phyloP scores from a whole-genome alignment of 192 early-diverging fungal species.

The Backusella mclennaniae region DNA sequence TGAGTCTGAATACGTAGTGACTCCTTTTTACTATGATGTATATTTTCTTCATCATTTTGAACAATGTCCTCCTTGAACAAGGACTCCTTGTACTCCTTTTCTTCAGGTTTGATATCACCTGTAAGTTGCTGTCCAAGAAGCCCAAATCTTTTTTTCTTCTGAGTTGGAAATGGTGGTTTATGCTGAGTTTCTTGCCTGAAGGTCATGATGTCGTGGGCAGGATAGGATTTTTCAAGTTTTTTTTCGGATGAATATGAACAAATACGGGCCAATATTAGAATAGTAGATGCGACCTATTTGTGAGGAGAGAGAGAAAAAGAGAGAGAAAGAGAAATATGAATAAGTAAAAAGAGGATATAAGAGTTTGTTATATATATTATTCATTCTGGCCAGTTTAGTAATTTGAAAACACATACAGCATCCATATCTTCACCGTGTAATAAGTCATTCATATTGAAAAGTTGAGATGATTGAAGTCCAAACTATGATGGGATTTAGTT shows the following conservation, averaged over 20 bases:
- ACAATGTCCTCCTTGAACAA: background rate
- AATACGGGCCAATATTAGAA: slow-evolving; percentile 11
- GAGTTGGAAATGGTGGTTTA: background rate
- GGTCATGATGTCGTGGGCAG: background rate
- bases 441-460: slow-evolving; percentile 47
- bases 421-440: slow-evolving; percentile 75
- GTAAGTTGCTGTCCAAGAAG: background rate
- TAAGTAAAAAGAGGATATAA: background rate
- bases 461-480: slow-evolving; percentile 15
- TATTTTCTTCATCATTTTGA: background rate
- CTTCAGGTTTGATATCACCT: background rate
- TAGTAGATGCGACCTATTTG: background rate
- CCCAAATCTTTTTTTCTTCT: background rate
- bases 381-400: background rate
- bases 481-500: slow-evolving; percentile 10
- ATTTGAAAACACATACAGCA: slow-evolving; percentile 35
- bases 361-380: slow-evolving; percentile 1
- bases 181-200: slow-evolving; percentile 1
- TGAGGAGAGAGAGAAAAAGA: background rate
- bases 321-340: slow-evolving; percentile 1
- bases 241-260: slow-evolving; percentile 8
- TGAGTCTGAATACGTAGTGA: background rate
- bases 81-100: slow-evolving; percentile 5
- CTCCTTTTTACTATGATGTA: background rate
- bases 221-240: slow-evolving; percentile 5